These are phyloP conservation scores for Protomyces inundatus DNA, from an alignment of 1,139 yeast species.

Conservation along the genomic window DNA sequence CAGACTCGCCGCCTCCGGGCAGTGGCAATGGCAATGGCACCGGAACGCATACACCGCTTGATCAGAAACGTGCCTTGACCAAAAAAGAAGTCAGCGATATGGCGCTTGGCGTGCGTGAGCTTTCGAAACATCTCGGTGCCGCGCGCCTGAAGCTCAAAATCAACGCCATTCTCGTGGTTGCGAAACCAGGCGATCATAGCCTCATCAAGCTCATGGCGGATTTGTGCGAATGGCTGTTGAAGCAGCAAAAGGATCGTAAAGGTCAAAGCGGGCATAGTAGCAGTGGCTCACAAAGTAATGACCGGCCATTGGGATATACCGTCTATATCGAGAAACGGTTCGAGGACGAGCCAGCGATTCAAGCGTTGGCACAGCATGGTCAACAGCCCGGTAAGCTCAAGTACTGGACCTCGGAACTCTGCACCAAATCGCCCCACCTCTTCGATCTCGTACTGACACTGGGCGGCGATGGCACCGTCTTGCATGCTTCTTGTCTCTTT, in stretches of 20 bases:
- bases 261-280: neutral
- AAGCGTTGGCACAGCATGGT: neutral
- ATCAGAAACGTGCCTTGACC: constrained; percentile 33
- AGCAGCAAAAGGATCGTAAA: constrained; percentile 1
- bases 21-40: no score
- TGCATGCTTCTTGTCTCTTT: constrained; percentile 57
- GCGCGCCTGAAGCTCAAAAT: constrained; percentile 56
- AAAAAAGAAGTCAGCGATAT: constrained; percentile 43
- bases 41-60: neutral
- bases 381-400: constrained; percentile 40
- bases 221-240: constrained; percentile 55
- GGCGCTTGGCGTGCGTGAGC: constrained; percentile 43
- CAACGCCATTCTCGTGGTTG: constrained; percentile 56
- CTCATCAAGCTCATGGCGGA: constrained; percentile 54
- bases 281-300: neutral
- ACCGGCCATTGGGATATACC: constrained; percentile 21
- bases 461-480: constrained; percentile 89
- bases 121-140: constrained; percentile 40
- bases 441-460: constrained; percentile 55
- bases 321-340: constrained; percentile 31
- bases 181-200: constrained; percentile 61
- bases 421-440: constrained; percentile 46
- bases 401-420: constrained; percentile 56
- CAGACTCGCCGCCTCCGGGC: neutral
- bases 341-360: constrained; percentile 19